Conservation (phyloP, 2,329 filamentous ascomycete genomes). For the Volutella citrinella region DNA sequence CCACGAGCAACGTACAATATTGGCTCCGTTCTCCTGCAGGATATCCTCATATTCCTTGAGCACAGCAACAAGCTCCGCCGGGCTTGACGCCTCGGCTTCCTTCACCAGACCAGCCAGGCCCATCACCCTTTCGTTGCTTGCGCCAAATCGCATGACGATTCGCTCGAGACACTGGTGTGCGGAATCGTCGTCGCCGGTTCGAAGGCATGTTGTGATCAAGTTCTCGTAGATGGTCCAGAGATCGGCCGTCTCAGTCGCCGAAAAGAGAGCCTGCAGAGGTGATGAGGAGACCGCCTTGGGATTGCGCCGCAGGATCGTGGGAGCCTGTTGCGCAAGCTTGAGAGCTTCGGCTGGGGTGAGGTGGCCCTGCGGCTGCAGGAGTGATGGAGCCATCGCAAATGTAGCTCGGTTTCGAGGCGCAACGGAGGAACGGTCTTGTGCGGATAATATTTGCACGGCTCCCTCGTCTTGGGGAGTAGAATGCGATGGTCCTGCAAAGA, state of each 20-base stretch:
- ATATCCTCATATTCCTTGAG: slow-evolving; percentile 76
- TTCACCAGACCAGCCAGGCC: slow-evolving; percentile 78
- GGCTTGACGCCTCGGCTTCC: slow-evolving; percentile 72
- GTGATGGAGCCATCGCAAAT: slow-evolving; percentile 46
- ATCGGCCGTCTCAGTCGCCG: slow-evolving; percentile 68
- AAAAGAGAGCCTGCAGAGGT: slow-evolving; percentile 50
- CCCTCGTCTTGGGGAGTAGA: no score
- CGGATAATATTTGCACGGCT: no score
- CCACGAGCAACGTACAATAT: slow-evolving; percentile 59
- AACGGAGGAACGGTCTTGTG: no score
- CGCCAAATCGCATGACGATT: slow-evolving; percentile 77
- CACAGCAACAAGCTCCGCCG: slow-evolving; percentile 64
- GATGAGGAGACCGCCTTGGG: slow-evolving; percentile 55
- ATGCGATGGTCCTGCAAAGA: no score
- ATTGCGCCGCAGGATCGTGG: slow-evolving; percentile 51
- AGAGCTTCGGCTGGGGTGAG: slow-evolving; percentile 55
- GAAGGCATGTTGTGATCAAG: slow-evolving; percentile 77
- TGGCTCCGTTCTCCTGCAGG: slow-evolving; percentile 69
- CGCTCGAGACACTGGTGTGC: slow-evolving; percentile 74
- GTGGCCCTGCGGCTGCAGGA: slow-evolving; percentile 55
- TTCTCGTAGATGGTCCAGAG: slow-evolving; percentile 87
- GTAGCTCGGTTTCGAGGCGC: background rate
- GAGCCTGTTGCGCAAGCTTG: slow-evolving; percentile 59
- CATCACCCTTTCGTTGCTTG: slow-evolving; percentile 80
- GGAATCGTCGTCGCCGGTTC: slow-evolving; percentile 76